Conservation (phyloP, 2,329 filamentous ascomycete genomes). For the Tolypocladium tropicale region DNA sequence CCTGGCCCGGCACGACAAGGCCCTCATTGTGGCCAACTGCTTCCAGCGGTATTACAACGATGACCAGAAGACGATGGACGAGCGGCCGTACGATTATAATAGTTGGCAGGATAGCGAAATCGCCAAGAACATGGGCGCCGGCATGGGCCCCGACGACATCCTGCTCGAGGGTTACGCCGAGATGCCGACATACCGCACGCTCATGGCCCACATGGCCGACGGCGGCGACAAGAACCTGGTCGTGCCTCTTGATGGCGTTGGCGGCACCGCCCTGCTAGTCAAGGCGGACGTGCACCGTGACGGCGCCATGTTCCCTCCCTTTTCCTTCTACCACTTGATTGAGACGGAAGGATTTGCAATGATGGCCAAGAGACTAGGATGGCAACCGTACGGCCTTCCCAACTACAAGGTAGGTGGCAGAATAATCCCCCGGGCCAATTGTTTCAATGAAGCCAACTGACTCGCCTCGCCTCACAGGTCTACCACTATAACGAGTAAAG, state of each 20-base stretch:
- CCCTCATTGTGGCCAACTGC: constrained; percentile 92
- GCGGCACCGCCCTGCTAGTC: constrained; percentile 83
- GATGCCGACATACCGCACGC: constrained; percentile 79
- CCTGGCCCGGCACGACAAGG: constrained; percentile 74
- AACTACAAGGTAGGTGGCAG: constrained; percentile 75
- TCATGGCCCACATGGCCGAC: constrained; percentile 78
- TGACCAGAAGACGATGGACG: constrained; percentile 57
- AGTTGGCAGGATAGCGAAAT: constrained; percentile 88
- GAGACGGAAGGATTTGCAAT: constrained; percentile 98
- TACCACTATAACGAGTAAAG: constrained; percentile 82
- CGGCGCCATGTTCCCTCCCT: constrained; percentile 96
- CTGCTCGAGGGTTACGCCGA: constrained; percentile 87
- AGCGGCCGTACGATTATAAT: constrained; percentile 92
- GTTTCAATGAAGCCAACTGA: constrained; percentile 4
- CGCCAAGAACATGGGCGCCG: constrained; percentile 62
- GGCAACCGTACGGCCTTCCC: constrained; percentile 77
- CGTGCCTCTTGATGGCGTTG: constrained; percentile 81
- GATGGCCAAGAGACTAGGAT: constrained; percentile 86
- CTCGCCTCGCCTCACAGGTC: constrained; percentile 48
- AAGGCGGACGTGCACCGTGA: constrained; percentile 96
- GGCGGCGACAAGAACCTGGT: constrained; percentile 48
- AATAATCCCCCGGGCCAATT: too few species aligned
- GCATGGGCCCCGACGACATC: constrained; percentile 87
- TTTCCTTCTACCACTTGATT: constrained; percentile 92
- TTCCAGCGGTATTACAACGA: constrained; percentile 74